Conservation (phyloP, 2,329 filamentous ascomycete species). For the Curvularia sp. region DNA sequence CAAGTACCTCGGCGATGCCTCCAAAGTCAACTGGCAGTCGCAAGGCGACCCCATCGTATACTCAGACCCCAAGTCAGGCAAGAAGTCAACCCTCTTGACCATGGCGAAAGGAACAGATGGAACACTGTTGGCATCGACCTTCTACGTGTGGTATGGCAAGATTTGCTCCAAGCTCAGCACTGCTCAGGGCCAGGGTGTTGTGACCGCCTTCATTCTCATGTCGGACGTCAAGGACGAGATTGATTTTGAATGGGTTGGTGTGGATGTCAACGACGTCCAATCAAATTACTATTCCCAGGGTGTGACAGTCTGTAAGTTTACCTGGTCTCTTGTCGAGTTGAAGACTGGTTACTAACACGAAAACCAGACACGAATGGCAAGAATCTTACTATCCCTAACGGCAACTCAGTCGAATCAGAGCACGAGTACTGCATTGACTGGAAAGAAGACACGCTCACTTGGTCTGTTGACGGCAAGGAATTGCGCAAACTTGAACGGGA, state of each 20-base stretch:
- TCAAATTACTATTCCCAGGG: conserved; percentile 98
- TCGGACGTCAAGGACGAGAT: conserved; percentile 98
- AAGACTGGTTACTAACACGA: conserved; percentile 19
- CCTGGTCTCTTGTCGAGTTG: not conserved
- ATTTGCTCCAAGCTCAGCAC: conserved; percentile 86
- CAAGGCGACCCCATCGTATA: conserved; percentile 76
- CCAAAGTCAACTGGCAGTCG: conserved; percentile 83
- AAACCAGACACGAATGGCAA: conserved; percentile 72
- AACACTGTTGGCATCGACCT: conserved; percentile 82
- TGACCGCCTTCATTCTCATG: conserved; percentile 96
- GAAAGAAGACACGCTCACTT: conserved; percentile 84
- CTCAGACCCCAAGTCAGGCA: conserved; percentile 56
- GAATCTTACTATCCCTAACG: conserved; percentile 66
- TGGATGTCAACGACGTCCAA: conserved; percentile 77
- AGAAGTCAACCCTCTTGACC: conserved; percentile 71
- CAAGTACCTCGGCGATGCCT: conserved; percentile 85
- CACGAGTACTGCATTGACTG: conserved; percentile 95
- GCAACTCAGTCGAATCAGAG: conserved; percentile 75
- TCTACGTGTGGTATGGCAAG: conserved; percentile 97
- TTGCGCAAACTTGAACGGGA: conserved; percentile 76
- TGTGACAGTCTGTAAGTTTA: conserved; percentile 79
- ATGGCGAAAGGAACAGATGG: conserved; percentile 87
- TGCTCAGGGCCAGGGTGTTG: conserved; percentile 82
- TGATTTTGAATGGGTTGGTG: conserved; percentile 93
- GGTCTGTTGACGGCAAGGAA: conserved; percentile 82